Evolutionary conservation across 257 asterid genomes (phyloP), one percentile per base, ranked within the genome.

Genomic region (Marsdenia floribunda): DNA sequence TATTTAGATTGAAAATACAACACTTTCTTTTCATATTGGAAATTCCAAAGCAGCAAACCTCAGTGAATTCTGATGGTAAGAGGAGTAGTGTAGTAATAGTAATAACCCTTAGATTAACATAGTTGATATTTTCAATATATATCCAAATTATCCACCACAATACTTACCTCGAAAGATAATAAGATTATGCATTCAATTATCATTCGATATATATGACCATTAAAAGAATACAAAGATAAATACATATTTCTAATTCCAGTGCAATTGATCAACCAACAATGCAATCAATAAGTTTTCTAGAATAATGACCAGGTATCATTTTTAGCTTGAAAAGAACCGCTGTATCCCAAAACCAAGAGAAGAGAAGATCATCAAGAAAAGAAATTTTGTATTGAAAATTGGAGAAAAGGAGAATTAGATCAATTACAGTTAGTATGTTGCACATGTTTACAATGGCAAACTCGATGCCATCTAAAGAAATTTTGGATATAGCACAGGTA

Each of bases 81-180:
- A 90, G 88, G 70, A 94, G 93, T 68, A 92, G 92, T 84, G 99
- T 97, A 42, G 96, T 91, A 71, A 96, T 77, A 16, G 87, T 76
- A 59, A 91, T 93, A 72, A 97, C 95, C 83, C 86, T 89, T 80
- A 90, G 78, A 78, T 95, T 95, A 46, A 83, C 80, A 46, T 83
- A 72, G 85, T 95, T 95, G 71, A 86, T 83, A 70, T 85, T 85
- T 77, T 78, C 81, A n/a, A 95, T 70, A 29, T 29, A 29, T 29
- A 65, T 85, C 83, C 87, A 79, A 61, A 73, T 80, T 79, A 81
- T 95, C 97, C 86, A 88, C 86, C 29, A 95, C 57, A 75, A 89
- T 75, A 58, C 86, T 86, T 75, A 92, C 97, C 98, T 91, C 80
- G 50, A 79, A 81, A 74, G 15, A 40, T 70, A 75, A 61, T 77